phyloP scores from a whole-genome alignment of 345 rosid genomes.

The Populus pruinosa region DNA sequence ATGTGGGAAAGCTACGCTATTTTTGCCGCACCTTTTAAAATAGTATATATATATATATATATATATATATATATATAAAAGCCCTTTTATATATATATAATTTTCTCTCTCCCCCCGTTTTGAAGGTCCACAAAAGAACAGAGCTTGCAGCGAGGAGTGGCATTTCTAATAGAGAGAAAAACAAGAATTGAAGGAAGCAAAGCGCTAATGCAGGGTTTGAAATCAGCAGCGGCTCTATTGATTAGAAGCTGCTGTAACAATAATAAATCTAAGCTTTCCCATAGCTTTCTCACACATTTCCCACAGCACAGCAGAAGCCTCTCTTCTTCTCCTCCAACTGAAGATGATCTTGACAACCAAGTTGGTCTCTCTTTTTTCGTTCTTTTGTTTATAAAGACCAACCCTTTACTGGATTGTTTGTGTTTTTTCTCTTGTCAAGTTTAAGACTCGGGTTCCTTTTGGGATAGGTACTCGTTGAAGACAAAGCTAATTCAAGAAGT shows the following conservation, averaged over 20 bases:
- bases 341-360: constrained; percentile 46
- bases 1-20: too few species aligned
- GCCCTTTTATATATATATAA: too few species aligned
- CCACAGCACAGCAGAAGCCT: constrained; percentile 22
- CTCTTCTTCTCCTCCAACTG: constrained; percentile 42
- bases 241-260: constrained; percentile 20
- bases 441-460: neutral
- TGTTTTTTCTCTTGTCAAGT: neutral
- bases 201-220: constrained; percentile 34
- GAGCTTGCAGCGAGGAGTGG: too few species aligned
- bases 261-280: neutral
- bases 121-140: too few species aligned
- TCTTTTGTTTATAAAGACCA: neutral
- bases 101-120: too few species aligned
- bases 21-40: too few species aligned
- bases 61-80: too few species aligned
- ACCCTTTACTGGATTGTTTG: neutral
- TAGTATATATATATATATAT: too few species aligned
- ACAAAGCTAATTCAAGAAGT: constrained; percentile 58
- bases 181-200: neutral
- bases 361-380: constrained; percentile 21
- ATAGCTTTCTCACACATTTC: neutral
- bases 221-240: constrained; percentile 16
- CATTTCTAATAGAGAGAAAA: too few species aligned
- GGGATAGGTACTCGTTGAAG: constrained; percentile 69